phyloP scores from a whole-genome alignment of 1,139 yeast species.

The Magnusiomyces fungicola region DNA sequence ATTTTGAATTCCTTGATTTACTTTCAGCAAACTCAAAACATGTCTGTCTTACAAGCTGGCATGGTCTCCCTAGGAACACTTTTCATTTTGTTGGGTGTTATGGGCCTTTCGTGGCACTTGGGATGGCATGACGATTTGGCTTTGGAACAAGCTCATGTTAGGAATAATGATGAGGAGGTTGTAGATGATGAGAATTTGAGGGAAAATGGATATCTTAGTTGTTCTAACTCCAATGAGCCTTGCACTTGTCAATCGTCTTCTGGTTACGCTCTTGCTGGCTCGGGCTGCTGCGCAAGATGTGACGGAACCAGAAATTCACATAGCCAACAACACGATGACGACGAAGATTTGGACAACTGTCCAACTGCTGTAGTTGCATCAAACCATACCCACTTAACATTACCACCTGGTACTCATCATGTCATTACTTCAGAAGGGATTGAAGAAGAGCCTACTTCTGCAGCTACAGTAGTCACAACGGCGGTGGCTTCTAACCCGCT shows the following conservation, averaged over 20 bases:
- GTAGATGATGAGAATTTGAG: too few species aligned
- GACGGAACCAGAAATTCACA: too few species aligned
- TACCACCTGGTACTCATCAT: too few species aligned
- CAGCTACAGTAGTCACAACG: not conserved
- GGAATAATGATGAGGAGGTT: too few species aligned
- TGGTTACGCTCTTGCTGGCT: too few species aligned
- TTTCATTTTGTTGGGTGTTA: conserved; percentile 47
- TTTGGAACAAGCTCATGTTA: too few species aligned
- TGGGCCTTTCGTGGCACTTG: conserved; percentile 42
- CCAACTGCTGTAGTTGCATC: not conserved
- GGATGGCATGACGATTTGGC: conserved; percentile 15
- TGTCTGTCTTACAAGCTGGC: conserved; percentile 35
- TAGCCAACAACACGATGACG: too few species aligned
- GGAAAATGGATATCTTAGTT: too few species aligned
- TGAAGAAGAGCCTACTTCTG: not conserved
- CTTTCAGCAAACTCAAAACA: conserved; percentile 44
- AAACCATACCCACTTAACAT: not conserved
- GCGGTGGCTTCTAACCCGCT: not conserved
- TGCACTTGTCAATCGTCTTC: too few species aligned
- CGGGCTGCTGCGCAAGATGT: too few species aligned
- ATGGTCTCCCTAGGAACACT: conserved; percentile 47
- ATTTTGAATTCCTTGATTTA: conserved; percentile 67
- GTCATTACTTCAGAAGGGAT: too few species aligned
- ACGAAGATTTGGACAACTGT: not conserved
- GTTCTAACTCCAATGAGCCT: too few species aligned